phyloP scores from a whole-genome alignment of 1,284 basidiomycete species.

The Phlebopus sp. region DNA sequence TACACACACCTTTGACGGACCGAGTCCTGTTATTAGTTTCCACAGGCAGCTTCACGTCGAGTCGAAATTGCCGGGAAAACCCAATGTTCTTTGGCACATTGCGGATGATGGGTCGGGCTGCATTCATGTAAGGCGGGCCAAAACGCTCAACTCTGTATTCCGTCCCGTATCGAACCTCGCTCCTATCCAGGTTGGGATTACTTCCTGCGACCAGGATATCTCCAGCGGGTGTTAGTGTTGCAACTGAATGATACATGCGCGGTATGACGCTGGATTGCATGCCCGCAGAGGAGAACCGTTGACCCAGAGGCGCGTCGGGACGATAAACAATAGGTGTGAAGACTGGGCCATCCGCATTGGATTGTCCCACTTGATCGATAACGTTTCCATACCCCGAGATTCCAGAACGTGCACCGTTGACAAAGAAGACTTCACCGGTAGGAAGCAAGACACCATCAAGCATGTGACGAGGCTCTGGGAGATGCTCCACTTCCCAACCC shows the following conservation, averaged over 20 bases:
- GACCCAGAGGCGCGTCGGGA: conserved; percentile 55
- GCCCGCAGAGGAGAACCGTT: conserved; percentile 60
- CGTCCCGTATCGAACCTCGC: conserved; percentile 65
- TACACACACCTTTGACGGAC: conserved; percentile 35
- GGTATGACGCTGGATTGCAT: conserved; percentile 72
- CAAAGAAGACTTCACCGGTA: conserved; percentile 70
- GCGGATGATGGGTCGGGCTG: conserved; percentile 50
- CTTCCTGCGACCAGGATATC: conserved; percentile 77
- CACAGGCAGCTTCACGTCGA: conserved; percentile 41
- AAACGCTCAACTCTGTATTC: conserved; percentile 82
- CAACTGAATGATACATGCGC: conserved; percentile 80
- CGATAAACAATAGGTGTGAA: conserved; percentile 74
- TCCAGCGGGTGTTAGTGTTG: conserved; percentile 68
- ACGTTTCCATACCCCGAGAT: conserved; percentile 87
- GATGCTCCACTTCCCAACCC: conserved; percentile 74
- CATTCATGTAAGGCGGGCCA: conserved; percentile 65
- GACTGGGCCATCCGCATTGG: conserved; percentile 79
- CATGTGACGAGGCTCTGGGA: conserved; percentile 77
- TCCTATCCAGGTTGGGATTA: conserved; percentile 80
- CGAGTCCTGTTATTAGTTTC: conserved; percentile 14
- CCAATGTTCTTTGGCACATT: conserved; percentile 39
- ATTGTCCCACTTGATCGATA: conserved; percentile 61
- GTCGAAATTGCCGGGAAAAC: conserved; percentile 43
- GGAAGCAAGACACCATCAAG: conserved; percentile 81
- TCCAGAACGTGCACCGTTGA: conserved; percentile 74